Evolutionary conservation across 257 asterid species (phyloP).

Genomic region (Solanum clarkiae): DNA sequence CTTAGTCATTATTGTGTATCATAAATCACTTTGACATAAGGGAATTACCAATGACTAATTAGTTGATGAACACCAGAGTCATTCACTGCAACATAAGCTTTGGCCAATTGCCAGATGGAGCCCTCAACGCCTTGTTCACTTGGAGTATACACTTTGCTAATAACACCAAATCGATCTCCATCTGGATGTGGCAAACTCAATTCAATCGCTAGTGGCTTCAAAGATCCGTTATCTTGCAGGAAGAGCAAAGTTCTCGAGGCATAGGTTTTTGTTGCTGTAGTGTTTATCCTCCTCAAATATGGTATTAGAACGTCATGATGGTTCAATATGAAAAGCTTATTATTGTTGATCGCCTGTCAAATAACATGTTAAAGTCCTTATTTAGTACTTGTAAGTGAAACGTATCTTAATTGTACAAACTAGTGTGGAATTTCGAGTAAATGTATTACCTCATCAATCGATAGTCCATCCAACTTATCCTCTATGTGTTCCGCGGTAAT

Average conservation of each 20-base stretch:
- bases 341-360: constrained; percentile 39
- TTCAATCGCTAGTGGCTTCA: constrained; percentile 69
- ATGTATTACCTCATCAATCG: constrained; percentile 32
- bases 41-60: constrained; percentile 60
- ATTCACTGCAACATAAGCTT: constrained; percentile 65
- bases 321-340: constrained; percentile 47
- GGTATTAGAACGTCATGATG: constrained; percentile 74
- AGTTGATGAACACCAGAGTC: constrained; percentile 80
- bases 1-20: neutral
- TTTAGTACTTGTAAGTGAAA: too few relatives aligned
- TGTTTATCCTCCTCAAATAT: constrained; percentile 48
- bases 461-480: constrained; percentile 34
- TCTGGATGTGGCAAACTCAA: constrained; percentile 68
- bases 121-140: constrained; percentile 44
- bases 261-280: constrained; percentile 37
- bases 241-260: constrained; percentile 69
- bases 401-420: too few relatives aligned
- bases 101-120: constrained; percentile 66
- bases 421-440: neutral
- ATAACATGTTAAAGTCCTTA: neutral
- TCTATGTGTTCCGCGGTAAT: constrained; percentile 36
- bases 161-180: constrained; percentile 37
- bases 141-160: constrained; percentile 47
- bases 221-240: constrained; percentile 48
- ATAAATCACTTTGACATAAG: neutral